These are phyloP conservation scores for Auricularia sp. DNA, from an alignment of 768 basidiomycete species.

Conservation along the genomic window DNA sequence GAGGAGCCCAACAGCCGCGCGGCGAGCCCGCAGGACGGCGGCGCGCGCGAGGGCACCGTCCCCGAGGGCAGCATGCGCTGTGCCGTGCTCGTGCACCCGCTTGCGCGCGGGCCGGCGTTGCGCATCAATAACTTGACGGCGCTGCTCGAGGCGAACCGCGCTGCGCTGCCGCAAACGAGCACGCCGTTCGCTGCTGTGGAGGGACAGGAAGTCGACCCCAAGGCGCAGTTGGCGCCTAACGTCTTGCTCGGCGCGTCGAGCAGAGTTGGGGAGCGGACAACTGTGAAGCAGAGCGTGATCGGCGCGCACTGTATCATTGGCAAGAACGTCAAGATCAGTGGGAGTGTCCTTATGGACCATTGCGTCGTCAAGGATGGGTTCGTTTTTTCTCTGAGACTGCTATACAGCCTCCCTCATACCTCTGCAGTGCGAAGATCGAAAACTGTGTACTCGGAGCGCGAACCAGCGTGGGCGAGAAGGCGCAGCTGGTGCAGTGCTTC, in stretches of 20 bases:
- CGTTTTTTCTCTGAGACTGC: conserved; percentile 15
- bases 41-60: neutral
- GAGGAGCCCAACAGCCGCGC: neutral
- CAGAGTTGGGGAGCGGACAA: conserved; percentile 67
- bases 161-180: neutral
- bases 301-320: conserved; percentile 81
- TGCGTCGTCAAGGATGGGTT: conserved; percentile 84
- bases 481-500: conserved; percentile 56
- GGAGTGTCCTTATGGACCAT: conserved; percentile 81
- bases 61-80: neutral
- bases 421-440: conserved; percentile 61
- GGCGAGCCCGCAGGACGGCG: neutral
- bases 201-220: conserved; percentile 47
- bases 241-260: conserved; percentile 77
- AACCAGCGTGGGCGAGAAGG: conserved; percentile 61
- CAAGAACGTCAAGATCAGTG: conserved; percentile 70
- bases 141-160: neutral
- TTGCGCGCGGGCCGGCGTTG: neutral
- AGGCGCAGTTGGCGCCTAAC: conserved; percentile 75
- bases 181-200: neutral
- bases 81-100: neutral
- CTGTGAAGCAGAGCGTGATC: conserved; percentile 69
- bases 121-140: neutral
- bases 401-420: neutral
- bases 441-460: conserved; percentile 66